These are phyloP conservation scores for Cyberlindnera maritima DNA, from an alignment of 805 yeast species.

Conservation along the genomic window DNA sequence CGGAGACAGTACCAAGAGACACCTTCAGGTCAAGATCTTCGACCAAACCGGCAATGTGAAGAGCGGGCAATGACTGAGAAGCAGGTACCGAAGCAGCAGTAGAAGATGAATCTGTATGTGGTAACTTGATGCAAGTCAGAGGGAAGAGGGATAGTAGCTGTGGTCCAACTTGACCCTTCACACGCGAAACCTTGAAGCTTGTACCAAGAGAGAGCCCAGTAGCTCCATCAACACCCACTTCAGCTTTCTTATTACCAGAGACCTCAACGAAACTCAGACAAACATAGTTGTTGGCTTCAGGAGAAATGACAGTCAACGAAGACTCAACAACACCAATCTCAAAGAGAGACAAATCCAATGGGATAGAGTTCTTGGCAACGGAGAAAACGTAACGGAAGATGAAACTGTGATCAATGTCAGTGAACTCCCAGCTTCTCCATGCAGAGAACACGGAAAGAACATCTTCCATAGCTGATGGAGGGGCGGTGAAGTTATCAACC, in stretches of 20 bases:
- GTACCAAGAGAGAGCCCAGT: neutral
- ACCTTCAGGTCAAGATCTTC: constrained; percentile 14
- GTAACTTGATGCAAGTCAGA: constrained; percentile 1
- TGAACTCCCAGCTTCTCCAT: constrained; percentile 94
- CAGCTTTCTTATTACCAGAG: constrained; percentile 7
- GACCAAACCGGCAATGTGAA: constrained; percentile 7
- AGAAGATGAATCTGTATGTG: neutral
- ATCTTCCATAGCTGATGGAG: constrained; percentile 49
- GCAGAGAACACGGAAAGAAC: constrained; percentile 59
- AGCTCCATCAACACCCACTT: neutral
- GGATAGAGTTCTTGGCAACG: neutral
- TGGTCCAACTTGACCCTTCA: constrained; percentile 10
- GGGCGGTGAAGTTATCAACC: constrained; percentile 39
- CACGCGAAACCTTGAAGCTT: constrained; percentile 5
- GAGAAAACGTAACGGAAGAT: constrained; percentile 52
- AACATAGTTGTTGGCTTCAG: constrained; percentile 20
- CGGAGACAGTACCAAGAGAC: constrained; percentile 5
- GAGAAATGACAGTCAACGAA: constrained; percentile 7
- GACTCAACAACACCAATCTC: constrained; percentile 34
- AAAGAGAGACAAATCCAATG: constrained; percentile 9
- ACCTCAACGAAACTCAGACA: constrained; percentile 31
- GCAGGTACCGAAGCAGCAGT: neutral
- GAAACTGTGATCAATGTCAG: constrained; percentile 54
- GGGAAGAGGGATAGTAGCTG: constrained; percentile 7
- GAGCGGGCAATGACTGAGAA: neutral